Percentiles rank a stretch among this genome's conserved stretches.
phyloP scores from a whole-genome alignment of 495 filamentous ascomycete species.

The Penicillium steckii region DNA sequence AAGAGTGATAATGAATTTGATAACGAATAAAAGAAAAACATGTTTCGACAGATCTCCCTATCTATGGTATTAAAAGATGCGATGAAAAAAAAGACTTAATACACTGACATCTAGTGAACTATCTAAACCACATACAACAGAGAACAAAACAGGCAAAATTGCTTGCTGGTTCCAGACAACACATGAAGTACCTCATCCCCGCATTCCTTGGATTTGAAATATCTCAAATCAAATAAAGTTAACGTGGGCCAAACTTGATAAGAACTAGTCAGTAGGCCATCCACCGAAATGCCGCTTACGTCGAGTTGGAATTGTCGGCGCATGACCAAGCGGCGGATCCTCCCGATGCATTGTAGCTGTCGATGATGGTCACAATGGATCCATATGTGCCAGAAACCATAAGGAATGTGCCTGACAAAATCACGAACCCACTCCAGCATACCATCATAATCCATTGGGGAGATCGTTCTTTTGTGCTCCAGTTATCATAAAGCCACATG shows the following conservation, averaged over 20 bases:
- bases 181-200: background rate
- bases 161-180: background rate
- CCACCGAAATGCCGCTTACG: slow-evolving; percentile 1
- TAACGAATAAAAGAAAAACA: too few species aligned
- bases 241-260: background rate
- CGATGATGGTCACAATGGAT: slow-evolving; percentile 52
- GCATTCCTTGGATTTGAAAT: background rate
- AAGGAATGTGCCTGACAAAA: slow-evolving; percentile 42
- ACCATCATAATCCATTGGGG: slow-evolving; percentile 29
- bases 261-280: background rate
- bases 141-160: background rate
- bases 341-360: slow-evolving; percentile 35
- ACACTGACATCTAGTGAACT: background rate
- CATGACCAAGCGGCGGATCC: slow-evolving; percentile 33
- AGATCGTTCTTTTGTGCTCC: slow-evolving; percentile 24
- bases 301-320: slow-evolving; percentile 35
- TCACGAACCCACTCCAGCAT: slow-evolving; percentile 27
- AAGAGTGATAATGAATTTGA: too few species aligned
- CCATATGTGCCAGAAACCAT: slow-evolving; percentile 60
- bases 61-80: too few species aligned
- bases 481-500: slow-evolving; percentile 49
- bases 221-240: background rate
- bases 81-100: too few species aligned
- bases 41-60: too few species aligned
- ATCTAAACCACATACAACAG: background rate